Conservation (phyloP, 495 filamentous ascomycete species). For the Hyphodiscus hymeniophilus region DNA sequence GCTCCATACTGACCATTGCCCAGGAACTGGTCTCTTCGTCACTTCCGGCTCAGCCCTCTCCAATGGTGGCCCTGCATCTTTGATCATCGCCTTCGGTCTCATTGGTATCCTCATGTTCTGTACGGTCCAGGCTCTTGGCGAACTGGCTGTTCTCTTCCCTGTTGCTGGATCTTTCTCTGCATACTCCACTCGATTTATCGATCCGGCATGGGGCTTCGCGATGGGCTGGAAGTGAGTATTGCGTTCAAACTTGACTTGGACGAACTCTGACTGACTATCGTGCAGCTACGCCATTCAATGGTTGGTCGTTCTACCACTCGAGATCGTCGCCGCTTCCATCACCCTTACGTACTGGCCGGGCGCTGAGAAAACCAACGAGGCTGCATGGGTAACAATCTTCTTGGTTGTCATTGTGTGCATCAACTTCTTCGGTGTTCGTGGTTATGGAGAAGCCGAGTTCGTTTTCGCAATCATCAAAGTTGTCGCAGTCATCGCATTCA, state of each 20-base stretch:
- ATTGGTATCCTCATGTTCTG: slow-evolving; percentile 89
- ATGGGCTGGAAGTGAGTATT: slow-evolving; percentile 88
- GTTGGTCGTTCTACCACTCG: slow-evolving; percentile 80
- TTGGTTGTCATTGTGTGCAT: slow-evolving; percentile 65
- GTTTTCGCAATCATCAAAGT: slow-evolving; percentile 23
- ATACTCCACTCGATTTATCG: slow-evolving; percentile 87
- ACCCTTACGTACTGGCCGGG: slow-evolving; percentile 81
- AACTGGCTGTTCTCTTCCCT: slow-evolving; percentile 75
- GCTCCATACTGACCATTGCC: background rate
- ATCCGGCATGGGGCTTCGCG: slow-evolving; percentile 95
- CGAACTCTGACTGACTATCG: slow-evolving; percentile 37
- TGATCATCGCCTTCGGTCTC: slow-evolving; percentile 77
- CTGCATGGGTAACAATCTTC: slow-evolving; percentile 84
- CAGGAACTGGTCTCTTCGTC: slow-evolving; percentile 81
- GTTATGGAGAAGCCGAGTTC: slow-evolving; percentile 89
- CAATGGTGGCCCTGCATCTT: slow-evolving; percentile 74
- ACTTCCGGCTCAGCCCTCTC: slow-evolving; percentile 76
- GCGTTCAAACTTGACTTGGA: background rate
- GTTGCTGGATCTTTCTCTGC: slow-evolving; percentile 92
- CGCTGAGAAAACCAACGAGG: slow-evolving; percentile 48
- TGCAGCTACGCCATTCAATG: slow-evolving; percentile 69
- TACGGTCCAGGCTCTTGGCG: slow-evolving; percentile 85
- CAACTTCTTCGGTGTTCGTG: slow-evolving; percentile 81
- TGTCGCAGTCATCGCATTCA: slow-evolving; percentile 53
- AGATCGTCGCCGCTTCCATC: slow-evolving; percentile 85